Conservation (phyloP, 441 rosid genomes). For the Melastoma candidum region DNA sequence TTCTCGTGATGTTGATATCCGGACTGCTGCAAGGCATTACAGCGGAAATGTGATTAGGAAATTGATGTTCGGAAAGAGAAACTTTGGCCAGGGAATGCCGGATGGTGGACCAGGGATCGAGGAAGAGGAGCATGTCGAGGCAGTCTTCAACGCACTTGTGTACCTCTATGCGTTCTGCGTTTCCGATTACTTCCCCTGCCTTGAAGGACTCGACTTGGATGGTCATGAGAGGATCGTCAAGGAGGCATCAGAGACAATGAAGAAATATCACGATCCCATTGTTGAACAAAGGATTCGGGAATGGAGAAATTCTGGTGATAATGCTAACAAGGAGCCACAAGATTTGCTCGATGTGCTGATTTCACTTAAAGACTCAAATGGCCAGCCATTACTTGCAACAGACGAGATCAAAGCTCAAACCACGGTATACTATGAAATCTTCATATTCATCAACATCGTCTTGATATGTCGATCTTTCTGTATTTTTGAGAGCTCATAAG, state of each 20-base stretch:
- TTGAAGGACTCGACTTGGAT: constrained; percentile 40
- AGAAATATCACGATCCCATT: constrained; percentile 28
- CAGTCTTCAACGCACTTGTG: constrained; percentile 6
- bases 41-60: not conserved
- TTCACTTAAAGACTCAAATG: constrained; percentile 21
- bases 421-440: constrained; percentile 17
- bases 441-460: no score
- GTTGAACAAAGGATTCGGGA: constrained; percentile 39
- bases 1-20: not conserved
- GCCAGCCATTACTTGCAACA: constrained; percentile 22
- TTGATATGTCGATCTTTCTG: no score
- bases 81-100: constrained; percentile 5
- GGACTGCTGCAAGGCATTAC: not conserved
- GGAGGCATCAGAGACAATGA: constrained; percentile 13
- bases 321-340: constrained; percentile 7
- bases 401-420: constrained; percentile 50
- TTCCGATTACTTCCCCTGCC: constrained; percentile 45
- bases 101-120: not conserved
- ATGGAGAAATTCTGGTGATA: constrained; percentile 16
- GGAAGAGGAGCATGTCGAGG: constrained; percentile 5
- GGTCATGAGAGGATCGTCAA: constrained; percentile 39
- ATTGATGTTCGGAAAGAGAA: constrained; percentile 5
- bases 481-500: no score
- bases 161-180: constrained; percentile 33
- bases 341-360: constrained; percentile 47